Evolutionary conservation across 768 basidiomycete genomes (phyloP).

Genomic region (Russula griseocarnosa): DNA sequence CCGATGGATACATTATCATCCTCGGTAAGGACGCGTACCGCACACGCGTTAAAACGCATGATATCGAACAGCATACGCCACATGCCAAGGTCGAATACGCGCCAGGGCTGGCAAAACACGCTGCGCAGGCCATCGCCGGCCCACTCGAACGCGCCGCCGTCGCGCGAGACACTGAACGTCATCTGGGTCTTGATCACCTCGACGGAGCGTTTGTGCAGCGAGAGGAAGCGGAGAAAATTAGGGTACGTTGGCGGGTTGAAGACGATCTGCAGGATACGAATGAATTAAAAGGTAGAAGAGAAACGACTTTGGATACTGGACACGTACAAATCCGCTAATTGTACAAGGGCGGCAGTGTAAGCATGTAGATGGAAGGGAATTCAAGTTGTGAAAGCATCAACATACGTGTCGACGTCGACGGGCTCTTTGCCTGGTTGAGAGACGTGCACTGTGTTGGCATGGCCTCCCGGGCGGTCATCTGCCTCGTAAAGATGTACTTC

Average conservation of each 20-base stretch:
- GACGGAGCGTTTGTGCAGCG: slow-evolving; percentile 42
- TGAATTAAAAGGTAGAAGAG: not conserved
- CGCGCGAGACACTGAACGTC: slow-evolving; percentile 75
- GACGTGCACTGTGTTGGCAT: slow-evolving; percentile 70
- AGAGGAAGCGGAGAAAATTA: slow-evolving; percentile 70
- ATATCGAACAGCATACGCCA: slow-evolving; percentile 72
- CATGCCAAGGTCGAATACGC: slow-evolving; percentile 60
- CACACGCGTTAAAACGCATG: slow-evolving; percentile 65
- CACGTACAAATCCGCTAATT: slow-evolving; percentile 13
- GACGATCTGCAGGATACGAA: slow-evolving; percentile 51
- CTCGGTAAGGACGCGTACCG: slow-evolving; percentile 31
- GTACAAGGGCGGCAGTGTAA: not conserved
- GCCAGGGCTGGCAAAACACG: slow-evolving; percentile 63
- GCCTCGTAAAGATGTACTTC: slow-evolving; percentile 74
- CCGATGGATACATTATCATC: slow-evolving; percentile 44
- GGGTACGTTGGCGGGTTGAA: slow-evolving; percentile 66
- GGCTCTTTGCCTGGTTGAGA: slow-evolving; percentile 37
- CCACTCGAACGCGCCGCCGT: slow-evolving; percentile 70
- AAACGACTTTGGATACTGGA: not conserved
- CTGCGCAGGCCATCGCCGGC: slow-evolving; percentile 59
- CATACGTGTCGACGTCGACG: slow-evolving; percentile 69
- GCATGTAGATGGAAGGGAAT: not conserved
- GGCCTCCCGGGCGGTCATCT: slow-evolving; percentile 63
- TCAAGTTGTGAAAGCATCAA: slow-evolving; percentile 16
- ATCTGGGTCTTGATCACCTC: slow-evolving; percentile 59